Conservation (phyloP, 768 basidiomycete species). For the Kwoniella heveanensis region DNA sequence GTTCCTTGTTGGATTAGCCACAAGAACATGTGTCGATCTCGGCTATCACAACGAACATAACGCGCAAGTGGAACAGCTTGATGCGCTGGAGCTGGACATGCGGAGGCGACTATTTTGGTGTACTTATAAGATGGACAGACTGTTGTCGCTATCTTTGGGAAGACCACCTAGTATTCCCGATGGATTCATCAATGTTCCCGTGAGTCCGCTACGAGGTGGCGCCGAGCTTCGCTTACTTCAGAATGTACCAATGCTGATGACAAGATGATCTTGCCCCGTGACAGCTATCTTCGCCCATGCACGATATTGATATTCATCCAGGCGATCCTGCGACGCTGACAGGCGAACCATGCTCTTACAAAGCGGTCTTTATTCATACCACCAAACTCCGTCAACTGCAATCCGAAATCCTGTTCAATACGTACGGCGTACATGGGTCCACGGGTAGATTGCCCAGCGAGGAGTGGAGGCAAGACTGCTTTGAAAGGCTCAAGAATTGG, state of each 20-base stretch:
- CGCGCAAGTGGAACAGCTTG: conserved; percentile 37
- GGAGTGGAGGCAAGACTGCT: conserved; percentile 55
- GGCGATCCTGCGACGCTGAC: conserved; percentile 38
- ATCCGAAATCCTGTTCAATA: conserved; percentile 53
- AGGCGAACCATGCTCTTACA: conserved; percentile 51
- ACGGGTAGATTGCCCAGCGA: conserved; percentile 25
- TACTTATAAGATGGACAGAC: conserved; percentile 55
- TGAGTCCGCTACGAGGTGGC: conserved; percentile 25
- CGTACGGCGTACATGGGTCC: conserved; percentile 51
- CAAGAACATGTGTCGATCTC: conserved; percentile 54
- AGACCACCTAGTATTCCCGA: conserved; percentile 56
- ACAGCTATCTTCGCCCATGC: conserved; percentile 48
- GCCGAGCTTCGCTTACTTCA: no score
- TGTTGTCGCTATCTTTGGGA: conserved; percentile 53
- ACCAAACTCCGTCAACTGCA: conserved; percentile 54
- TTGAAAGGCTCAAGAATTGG: conserved; percentile 54
- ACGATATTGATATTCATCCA: conserved; percentile 50
- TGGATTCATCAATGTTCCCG: conserved; percentile 56
- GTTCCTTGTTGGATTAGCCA: conserved; percentile 56
- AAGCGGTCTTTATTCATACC: conserved; percentile 51
- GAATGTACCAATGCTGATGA: no score
- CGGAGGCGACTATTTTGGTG: conserved; percentile 53
- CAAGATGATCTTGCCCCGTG: no score
- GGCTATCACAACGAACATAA: conserved; percentile 57
- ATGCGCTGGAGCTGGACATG: conserved; percentile 53